Percentiles rank a stretch among this genome's conserved stretches.
Evolutionary conservation across 2,329 filamentous ascomycete species (phyloP).

Genomic region (Chaetomiaceae sp.): DNA sequence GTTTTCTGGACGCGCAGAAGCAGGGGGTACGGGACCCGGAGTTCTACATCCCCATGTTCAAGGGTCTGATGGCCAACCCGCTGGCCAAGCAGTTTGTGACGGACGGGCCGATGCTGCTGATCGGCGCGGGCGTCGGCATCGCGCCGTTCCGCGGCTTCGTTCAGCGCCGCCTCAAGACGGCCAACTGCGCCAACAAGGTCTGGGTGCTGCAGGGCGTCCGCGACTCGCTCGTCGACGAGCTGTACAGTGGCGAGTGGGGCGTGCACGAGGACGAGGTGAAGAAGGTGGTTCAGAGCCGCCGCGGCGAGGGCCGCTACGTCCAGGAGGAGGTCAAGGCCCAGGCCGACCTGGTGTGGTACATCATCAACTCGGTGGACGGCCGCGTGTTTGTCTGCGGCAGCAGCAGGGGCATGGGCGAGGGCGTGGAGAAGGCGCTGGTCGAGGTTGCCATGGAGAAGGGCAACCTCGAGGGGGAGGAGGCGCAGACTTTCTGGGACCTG

Average conservation of each 20-base stretch:
- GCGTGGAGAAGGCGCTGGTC: constrained; percentile 80
- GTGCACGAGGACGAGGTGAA: constrained; percentile 85
- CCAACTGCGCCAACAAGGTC: constrained; percentile 96
- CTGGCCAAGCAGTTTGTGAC: constrained; percentile 86
- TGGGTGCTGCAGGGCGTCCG: constrained; percentile 93
- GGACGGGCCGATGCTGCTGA: constrained; percentile 95
- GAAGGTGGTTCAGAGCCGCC: constrained; percentile 71
- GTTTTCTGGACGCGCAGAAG: constrained; percentile 64
- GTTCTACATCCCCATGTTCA: constrained; percentile 91
- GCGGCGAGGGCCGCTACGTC: constrained; percentile 81
- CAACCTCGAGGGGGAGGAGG: constrained; percentile 75
- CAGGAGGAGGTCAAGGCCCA: constrained; percentile 91
- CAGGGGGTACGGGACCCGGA: constrained; percentile 54
- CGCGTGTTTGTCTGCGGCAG: constrained; percentile 95
- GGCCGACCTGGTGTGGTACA: constrained; percentile 96
- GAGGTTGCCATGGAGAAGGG: constrained; percentile 93
- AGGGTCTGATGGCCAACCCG: constrained; percentile 95
- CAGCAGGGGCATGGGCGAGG: constrained; percentile 95
- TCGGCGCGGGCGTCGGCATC: constrained; percentile 93
- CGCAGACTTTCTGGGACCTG: constrained; percentile 79
- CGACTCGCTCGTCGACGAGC: constrained; percentile 91
- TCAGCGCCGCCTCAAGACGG: constrained; percentile 85
- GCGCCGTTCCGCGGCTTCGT: constrained; percentile 98
- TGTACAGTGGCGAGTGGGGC: constrained; percentile 95
- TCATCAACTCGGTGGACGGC: constrained; percentile 93